Evolutionary conservation across 495 filamentous ascomycete species (phyloP).

Genomic region (Aspergillus sclerotioniger): DNA sequence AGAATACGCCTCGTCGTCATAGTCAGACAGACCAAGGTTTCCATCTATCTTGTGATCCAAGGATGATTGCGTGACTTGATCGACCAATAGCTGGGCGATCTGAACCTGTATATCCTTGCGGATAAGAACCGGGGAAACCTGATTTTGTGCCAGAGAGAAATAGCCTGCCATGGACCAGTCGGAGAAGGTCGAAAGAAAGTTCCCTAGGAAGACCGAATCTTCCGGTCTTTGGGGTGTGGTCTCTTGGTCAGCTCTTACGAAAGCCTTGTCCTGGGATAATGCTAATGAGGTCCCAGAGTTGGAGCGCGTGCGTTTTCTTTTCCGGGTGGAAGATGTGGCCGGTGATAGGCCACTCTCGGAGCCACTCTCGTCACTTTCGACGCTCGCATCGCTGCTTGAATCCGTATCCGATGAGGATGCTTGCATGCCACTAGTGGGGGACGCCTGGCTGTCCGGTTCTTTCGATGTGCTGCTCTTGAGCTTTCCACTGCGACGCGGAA

Average conservation of each 20-base stretch:
- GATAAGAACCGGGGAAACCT: conserved; percentile 31
- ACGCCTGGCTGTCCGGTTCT: conserved; percentile 7
- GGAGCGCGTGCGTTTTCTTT: conserved; percentile 43
- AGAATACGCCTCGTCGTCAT: conserved; percentile 28
- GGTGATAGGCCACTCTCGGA: conserved; percentile 25
- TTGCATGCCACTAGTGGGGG: conserved; percentile 9
- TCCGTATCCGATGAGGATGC: conserved; percentile 22
- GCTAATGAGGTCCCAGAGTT: conserved; percentile 32
- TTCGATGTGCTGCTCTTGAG: conserved; percentile 11
- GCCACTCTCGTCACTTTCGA: conserved; percentile 31
- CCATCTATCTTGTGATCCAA: conserved; percentile 38
- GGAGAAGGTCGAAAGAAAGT: conserved; percentile 45
- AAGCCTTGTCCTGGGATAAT: conserved; percentile 32
- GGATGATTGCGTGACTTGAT: conserved; percentile 50
- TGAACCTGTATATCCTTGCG: conserved; percentile 41
- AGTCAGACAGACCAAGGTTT: conserved; percentile 26
- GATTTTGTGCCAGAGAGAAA: conserved; percentile 38
- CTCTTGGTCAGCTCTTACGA: conserved; percentile 23
- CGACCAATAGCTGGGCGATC: conserved; percentile 47
- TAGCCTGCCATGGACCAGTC: conserved; percentile 46
- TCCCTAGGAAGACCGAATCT: conserved; percentile 41
- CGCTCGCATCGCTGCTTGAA: conserved; percentile 33
- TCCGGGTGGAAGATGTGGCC: conserved; percentile 25
- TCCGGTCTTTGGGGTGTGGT: conserved; percentile 22
- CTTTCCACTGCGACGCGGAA: conserved; percentile 31